A percentile compares a stretch with the other conserved stretches of the same genome.
These are phyloP conservation scores for Thalia dealbata DNA, from an alignment of 176 grass and related monocot species.

Conservation along the genomic window DNA sequence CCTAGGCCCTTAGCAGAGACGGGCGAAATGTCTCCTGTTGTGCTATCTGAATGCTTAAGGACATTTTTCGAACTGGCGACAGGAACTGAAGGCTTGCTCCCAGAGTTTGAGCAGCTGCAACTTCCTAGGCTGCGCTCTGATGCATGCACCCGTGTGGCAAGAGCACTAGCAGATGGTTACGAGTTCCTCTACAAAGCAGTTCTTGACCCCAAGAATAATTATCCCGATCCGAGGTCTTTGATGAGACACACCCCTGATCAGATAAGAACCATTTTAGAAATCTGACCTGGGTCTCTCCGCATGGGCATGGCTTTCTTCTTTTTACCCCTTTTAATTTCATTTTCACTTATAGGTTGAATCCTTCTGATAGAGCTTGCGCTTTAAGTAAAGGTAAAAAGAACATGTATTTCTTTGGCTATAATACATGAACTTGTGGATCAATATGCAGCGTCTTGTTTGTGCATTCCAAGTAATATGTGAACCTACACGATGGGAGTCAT, in stretches of 20 bases:
- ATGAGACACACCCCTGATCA: conserved; percentile 80
- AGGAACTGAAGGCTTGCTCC: conserved; percentile 72
- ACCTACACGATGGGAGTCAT: too few species aligned
- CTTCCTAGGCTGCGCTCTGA: conserved; percentile 64
- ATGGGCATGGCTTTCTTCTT: too few species aligned
- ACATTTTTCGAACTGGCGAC: conserved; percentile 68
- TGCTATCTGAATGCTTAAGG: conserved; percentile 70
- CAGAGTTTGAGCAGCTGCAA: conserved; percentile 90
- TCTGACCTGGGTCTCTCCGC: conserved; percentile 21
- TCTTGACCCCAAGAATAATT: conserved; percentile 68
- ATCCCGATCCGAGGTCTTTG: conserved; percentile 71
- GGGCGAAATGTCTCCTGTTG: conserved; percentile 49
- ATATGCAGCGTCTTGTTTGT: too few species aligned
- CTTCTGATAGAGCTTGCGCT: too few species aligned
- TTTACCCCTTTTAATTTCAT: not conserved
- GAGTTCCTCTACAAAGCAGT: conserved; percentile 67
- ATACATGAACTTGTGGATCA: too few species aligned
- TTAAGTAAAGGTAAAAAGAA: too few species aligned
- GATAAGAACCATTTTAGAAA: conserved; percentile 87
- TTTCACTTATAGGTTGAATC: too few species aligned
- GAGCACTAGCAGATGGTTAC: conserved; percentile 57
- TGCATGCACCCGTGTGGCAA: conserved; percentile 54
- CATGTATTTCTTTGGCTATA: too few species aligned
- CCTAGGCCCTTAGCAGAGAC: conserved; percentile 41
- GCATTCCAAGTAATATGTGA: too few species aligned